These are phyloP conservation scores for Oxalis stricta DNA, from an alignment of 441 rosid genomes.

Conservation along the genomic window DNA sequence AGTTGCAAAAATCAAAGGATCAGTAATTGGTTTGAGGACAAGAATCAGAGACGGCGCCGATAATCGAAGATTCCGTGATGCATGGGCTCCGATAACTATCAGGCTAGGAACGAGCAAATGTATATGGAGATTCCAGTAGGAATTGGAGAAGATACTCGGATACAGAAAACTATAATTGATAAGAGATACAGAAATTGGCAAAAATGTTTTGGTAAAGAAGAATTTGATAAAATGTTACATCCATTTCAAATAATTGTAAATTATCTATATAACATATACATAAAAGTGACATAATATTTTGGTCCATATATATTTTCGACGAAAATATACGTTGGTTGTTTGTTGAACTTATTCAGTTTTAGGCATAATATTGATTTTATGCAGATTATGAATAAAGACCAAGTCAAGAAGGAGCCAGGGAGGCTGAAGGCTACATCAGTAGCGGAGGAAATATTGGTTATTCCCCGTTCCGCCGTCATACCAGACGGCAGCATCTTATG, in stretches of 20 bases:
- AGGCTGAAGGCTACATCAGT: conserved; percentile 49
- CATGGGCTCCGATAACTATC: conserved; percentile 62
- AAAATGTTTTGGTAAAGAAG: conserved; percentile 46
- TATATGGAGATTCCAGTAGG: conserved; percentile 32
- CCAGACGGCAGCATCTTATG: conserved; percentile 40
- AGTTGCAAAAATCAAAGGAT: conserved; percentile 60
- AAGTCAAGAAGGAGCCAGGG: conserved; percentile 51
- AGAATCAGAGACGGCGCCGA: conserved; percentile 44
- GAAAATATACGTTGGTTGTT: neutral
- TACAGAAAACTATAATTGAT: conserved; percentile 53
- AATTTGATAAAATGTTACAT: neutral
- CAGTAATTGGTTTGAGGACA: conserved; percentile 74
- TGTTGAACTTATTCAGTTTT: neutral
- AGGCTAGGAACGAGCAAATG: conserved; percentile 23
- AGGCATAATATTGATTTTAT: neutral
- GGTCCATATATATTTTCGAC: too few species aligned
- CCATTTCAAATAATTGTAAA: neutral
- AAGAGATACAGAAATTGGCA: conserved; percentile 76
- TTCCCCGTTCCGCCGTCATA: conserved; percentile 45
- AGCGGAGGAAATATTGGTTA: conserved; percentile 51
- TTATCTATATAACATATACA: neutral
- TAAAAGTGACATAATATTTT: too few species aligned
- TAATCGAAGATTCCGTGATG: conserved; percentile 62
- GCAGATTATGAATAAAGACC: conserved; percentile 62
- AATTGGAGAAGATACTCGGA: conserved; percentile 43